Percentiles rank a stretch among this genome's conserved stretches.
phyloP scores from a whole-genome alignment of 805 yeast species.

The Isabelozyma pseudorhagii region DNA sequence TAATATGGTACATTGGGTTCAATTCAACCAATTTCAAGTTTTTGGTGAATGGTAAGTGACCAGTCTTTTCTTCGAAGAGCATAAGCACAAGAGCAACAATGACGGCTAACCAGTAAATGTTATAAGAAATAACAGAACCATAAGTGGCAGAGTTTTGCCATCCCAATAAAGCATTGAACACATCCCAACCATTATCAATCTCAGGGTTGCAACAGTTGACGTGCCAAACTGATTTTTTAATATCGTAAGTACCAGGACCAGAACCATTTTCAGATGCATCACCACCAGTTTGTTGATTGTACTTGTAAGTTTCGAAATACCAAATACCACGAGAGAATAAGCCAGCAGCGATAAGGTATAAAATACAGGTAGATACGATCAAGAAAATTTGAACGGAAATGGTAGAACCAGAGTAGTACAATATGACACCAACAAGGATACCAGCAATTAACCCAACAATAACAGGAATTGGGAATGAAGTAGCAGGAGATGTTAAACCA shows the following conservation, averaged over 20 bases:
- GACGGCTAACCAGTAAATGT: conserved; percentile 75
- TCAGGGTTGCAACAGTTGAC: conserved; percentile 95
- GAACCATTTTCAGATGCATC: conserved; percentile 87
- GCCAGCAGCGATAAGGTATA: conserved; percentile 86
- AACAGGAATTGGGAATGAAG: conserved; percentile 87
- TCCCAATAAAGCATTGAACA: conserved; percentile 85
- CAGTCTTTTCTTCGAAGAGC: conserved; percentile 76
- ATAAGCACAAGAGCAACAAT: conserved; percentile 53
- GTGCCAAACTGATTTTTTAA: conserved; percentile 82
- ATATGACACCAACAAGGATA: conserved; percentile 55
- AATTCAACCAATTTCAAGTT: conserved; percentile 23
- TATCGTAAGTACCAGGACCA: conserved; percentile 90
- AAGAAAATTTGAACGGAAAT: conserved; percentile 79
- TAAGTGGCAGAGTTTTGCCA: conserved; percentile 95
- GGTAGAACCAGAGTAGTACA: conserved; percentile 77
- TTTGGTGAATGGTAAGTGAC: conserved; percentile 68
- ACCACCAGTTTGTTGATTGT: conserved; percentile 71
- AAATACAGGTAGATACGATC: conserved; percentile 77
- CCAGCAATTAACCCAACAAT: conserved; percentile 81
- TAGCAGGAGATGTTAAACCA: conserved; percentile 49
- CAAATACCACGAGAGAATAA: conserved; percentile 87
- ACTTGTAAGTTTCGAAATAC: conserved; percentile 71
- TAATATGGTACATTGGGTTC: conserved; percentile 34
- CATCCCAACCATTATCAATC: conserved; percentile 88
- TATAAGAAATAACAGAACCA: conserved; percentile 84